Percentiles rank a stretch among this genome's conserved stretches.
Evolutionary conservation across 2,329 filamentous ascomycete genomes (phyloP).

Genomic region (Ampelomyces quisqualis): DNA sequence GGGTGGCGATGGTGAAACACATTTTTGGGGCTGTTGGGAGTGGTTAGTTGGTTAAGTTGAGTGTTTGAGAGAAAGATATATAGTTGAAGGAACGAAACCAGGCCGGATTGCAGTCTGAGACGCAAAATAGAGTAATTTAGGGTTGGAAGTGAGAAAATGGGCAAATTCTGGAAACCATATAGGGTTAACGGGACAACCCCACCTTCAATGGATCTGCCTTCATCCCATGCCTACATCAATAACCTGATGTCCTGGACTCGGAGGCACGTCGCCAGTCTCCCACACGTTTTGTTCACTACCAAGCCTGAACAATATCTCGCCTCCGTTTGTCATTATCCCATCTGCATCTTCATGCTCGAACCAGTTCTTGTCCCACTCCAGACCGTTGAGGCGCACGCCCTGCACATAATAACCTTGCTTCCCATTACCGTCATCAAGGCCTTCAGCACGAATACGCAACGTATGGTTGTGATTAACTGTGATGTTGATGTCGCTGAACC

Average conservation of each 20-base stretch:
- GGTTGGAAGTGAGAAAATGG: slow-evolving; percentile 4
- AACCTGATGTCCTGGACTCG: slow-evolving; percentile 37
- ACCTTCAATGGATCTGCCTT: no score
- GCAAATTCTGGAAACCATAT: slow-evolving; percentile 13
- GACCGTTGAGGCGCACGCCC: slow-evolving; percentile 55
- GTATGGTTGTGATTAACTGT: slow-evolving; percentile 40
- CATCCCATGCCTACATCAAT: slow-evolving; percentile 19
- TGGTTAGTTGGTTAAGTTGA: slow-evolving; percentile 3
- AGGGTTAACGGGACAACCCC: no score
- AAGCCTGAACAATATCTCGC: slow-evolving; percentile 38
- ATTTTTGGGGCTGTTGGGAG: slow-evolving; percentile 12
- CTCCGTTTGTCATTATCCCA: slow-evolving; percentile 37
- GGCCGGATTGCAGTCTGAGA: slow-evolving; percentile 36
- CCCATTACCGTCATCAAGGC: slow-evolving; percentile 44
- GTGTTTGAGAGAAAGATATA: slow-evolving; percentile 3
- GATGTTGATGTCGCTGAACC: slow-evolving; percentile 47
- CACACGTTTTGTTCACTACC: slow-evolving; percentile 30
- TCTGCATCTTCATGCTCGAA: slow-evolving; percentile 53
- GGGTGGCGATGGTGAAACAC: slow-evolving; percentile 20
- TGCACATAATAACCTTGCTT: slow-evolving; percentile 55
- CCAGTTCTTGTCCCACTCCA: slow-evolving; percentile 57
- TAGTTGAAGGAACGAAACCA: slow-evolving; percentile 31
- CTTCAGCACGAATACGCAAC: slow-evolving; percentile 51
- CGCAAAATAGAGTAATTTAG: slow-evolving; percentile 19
- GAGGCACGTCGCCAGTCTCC: slow-evolving; percentile 38